Base-by-base conservation (phyloP, 2,329 filamentous ascomycete genomes). In the Leptosphaerulina australis region DNA sequence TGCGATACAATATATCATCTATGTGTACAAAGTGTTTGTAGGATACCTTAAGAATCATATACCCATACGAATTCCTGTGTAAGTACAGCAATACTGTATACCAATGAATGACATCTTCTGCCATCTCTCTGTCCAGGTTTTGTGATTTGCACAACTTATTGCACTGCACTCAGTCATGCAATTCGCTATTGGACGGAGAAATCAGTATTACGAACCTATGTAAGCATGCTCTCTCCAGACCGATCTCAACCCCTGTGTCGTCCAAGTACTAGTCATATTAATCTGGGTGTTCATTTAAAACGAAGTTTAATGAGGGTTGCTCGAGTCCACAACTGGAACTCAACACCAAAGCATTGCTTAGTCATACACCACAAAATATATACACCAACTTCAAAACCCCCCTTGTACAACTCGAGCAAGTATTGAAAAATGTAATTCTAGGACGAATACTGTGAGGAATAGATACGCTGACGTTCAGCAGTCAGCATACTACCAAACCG, bases 321-420 rank as follows among this genome's bases (percentile, higher is more conserved):
- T 3, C 31, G 24, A 25, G 11, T 25, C 24, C 24, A 25, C 6
- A 25, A 11, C 12, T 4, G 10, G 11, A 12, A 3, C 10, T 40
- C 40, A 50, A 50, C 47, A 50, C 48, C 48, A 48, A 31, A 35
- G 20, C 25, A 24, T 30, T 9, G 48, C 40, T 50, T 50, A 50
- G 48, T 50, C 40, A 45, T 33, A 15, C 4, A 20, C n/a, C 15
- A 9, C 3, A 3, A 3, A 39, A 17, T 4, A 17, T 38, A 24
- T 24, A 39, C 40, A 21, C 24, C 35, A 40, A 29, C 28, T 26
- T 20, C 45, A 25, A 40, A 43, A 35, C 15, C 8, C 11, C 22
- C 15, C 15, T 17, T 11, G 17, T 14, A 25, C 11, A 5, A 9
- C 2, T 21, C n/a, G 17, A 3, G 4, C 7, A 28, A 12, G 1